Evolutionary conservation across 768 basidiomycete genomes (phyloP), one percentile per base, ranked within the genome.

Genomic region (Termitomyces sp.): DNA sequence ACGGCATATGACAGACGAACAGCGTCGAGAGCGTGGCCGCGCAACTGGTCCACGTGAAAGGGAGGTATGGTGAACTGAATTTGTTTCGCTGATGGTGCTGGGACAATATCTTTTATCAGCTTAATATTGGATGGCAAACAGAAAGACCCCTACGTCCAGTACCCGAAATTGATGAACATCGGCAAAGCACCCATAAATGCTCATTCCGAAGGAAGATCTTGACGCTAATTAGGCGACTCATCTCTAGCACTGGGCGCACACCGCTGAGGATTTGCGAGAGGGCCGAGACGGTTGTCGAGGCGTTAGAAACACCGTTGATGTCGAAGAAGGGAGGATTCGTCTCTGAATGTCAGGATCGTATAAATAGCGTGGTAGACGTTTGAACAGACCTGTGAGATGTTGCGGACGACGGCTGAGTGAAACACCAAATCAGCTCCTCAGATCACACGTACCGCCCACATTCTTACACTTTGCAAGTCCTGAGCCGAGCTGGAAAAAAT

Each of bases 211-310:
- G 82, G 83, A 56, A 82, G 66, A 38, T 81, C 74, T n/a, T 70
- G 61, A 0, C 82, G 75, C 53, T 65, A 44, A 32, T 26, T 18
- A n/a, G 13, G 9, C 1, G 18, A n/a, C 24, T 22, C 30, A 9
- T 47, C 16, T 22, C 33, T 24, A 40, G 20, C 30, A 33, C 10
- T 13, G 8, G 5, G 24, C 32, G 30, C 26, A 63, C 64, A 5
- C 81, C 81, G 47, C 76, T 82, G 30, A 83, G 69, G 38, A 84
- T 76, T 56, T 83, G 81, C 46, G 83, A 75, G 24, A 83, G 74
- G 14, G 81, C 74, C 0, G 82, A 81, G 1, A 78, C 64, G 0
- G 73, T 66, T 4, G 82, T 82, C 2, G 73, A 65, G 3, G 62
- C 48, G 63, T 70, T 84, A 33, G 67, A 62, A 48, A 70, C 66